These are phyloP conservation scores for Trichoderma erinaceum DNA, from an alignment of 495 filamentous ascomycete genomes.

Conservation along the genomic window DNA sequence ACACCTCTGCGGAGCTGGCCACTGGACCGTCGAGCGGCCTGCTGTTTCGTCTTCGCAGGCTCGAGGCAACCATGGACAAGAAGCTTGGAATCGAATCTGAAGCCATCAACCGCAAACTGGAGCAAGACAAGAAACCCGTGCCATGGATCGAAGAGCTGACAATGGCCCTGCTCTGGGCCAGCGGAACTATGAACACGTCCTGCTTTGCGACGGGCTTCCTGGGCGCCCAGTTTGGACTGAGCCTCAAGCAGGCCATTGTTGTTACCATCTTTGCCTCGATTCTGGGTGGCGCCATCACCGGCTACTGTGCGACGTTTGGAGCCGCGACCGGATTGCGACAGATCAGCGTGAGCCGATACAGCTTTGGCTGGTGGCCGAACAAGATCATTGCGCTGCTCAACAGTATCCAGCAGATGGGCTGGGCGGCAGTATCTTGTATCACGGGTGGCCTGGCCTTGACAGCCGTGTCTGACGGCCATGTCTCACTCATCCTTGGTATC, in stretches of 20 bases:
- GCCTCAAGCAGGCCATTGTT: constrained; percentile 45
- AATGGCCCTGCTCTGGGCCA: constrained; percentile 35
- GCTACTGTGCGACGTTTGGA: constrained; percentile 46
- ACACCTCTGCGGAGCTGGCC: neutral
- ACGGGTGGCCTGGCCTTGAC: constrained; percentile 45
- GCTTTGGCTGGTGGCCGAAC: constrained; percentile 50
- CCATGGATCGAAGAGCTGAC: constrained; percentile 27
- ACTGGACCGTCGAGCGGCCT: neutral
- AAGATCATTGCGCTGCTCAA: constrained; percentile 47
- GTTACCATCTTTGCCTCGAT: constrained; percentile 45
- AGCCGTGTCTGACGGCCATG: constrained; percentile 41
- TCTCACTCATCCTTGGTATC: constrained; percentile 41
- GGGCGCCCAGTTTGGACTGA: constrained; percentile 43
- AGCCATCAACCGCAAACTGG: constrained; percentile 44
- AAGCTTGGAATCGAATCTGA: constrained; percentile 51
- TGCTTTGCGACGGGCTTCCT: constrained; percentile 48
- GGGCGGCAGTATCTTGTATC: constrained; percentile 40
- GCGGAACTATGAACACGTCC: constrained; percentile 49
- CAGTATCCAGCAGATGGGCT: constrained; percentile 44
- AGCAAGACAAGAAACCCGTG: constrained; percentile 35
- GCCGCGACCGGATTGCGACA: constrained; percentile 47
- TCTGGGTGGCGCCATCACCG: constrained; percentile 40
- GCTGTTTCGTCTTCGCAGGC: neutral
- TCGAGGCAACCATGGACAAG: constrained; percentile 30
- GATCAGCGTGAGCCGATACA: constrained; percentile 48